Evolutionary conservation across 163 green algal genomes (phyloP).

Genomic region (Volvox carteri): DNA sequence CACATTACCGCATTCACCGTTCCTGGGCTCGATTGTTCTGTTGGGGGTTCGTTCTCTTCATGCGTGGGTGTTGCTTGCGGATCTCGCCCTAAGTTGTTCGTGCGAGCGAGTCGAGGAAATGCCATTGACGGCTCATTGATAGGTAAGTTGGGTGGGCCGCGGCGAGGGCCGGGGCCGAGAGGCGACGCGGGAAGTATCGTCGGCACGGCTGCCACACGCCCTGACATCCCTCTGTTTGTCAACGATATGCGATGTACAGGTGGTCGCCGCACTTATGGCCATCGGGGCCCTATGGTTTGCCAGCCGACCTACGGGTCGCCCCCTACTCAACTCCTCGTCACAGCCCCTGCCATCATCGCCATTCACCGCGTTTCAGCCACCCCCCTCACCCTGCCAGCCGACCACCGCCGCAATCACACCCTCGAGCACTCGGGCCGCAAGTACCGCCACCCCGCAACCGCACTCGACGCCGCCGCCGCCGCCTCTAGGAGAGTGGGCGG

Average conservation of each 20-base stretch:
- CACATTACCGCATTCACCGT: too few relatives aligned
- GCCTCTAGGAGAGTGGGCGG: background rate
- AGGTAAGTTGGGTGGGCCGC: too few relatives aligned
- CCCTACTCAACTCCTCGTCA: background rate
- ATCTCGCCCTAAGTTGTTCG: too few relatives aligned
- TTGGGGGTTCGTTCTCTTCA: background rate
- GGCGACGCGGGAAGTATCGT: too few relatives aligned
- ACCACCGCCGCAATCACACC: background rate
- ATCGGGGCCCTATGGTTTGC: conserved; percentile 25
- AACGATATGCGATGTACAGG: background rate
- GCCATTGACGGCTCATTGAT: too few relatives aligned
- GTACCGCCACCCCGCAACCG: background rate
- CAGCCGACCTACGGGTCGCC: background rate
- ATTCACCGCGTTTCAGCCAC: background rate
- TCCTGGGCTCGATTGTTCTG: background rate
- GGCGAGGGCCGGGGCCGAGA: too few relatives aligned
- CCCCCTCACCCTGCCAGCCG: too few relatives aligned
- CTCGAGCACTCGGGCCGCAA: background rate
- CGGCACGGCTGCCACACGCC: background rate
- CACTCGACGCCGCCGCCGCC: background rate
- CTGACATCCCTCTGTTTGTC: background rate
- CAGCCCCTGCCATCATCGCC: too few relatives aligned
- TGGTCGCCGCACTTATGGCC: conserved; percentile 50
- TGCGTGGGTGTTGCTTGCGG: background rate
- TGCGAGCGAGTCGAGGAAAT: too few relatives aligned